phyloP scores from a whole-genome alignment of 2,329 filamentous ascomycete genomes.

The Monilinia aucupariae region DNA sequence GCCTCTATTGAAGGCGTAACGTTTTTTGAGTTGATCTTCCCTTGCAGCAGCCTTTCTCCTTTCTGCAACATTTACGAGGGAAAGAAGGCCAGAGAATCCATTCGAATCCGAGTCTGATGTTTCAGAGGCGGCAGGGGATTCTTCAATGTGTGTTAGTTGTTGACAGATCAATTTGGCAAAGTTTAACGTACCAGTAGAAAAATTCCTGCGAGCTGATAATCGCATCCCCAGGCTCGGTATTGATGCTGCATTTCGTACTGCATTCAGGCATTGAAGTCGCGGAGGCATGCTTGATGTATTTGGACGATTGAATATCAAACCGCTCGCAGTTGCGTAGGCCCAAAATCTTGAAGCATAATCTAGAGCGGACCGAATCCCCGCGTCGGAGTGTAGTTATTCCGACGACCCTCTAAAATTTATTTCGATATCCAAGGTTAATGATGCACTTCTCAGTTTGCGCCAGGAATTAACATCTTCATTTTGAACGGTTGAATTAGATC shows the following conservation, averaged over 20 bases:
- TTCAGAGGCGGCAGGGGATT: neutral
- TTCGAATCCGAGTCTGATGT: neutral
- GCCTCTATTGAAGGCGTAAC: too few relatives aligned
- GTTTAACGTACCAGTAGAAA: constrained; percentile 26
- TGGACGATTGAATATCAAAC: constrained; percentile 8
- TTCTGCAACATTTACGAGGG: neutral
- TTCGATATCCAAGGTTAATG: neutral
- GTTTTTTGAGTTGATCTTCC: neutral
- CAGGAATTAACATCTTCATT: neutral
- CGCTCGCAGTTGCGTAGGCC: neutral
- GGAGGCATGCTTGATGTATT: constrained; percentile 26
- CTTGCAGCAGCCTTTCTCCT: neutral
- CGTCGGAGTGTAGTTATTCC: constrained; percentile 2
- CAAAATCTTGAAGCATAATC: constrained; percentile 7
- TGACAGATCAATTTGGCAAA: neutral
- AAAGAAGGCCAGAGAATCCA: neutral
- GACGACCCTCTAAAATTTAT: constrained; percentile 8
- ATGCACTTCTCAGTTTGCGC: neutral
- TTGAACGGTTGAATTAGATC: neutral
- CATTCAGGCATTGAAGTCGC: constrained; percentile 33
- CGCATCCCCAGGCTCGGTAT: constrained; percentile 19
- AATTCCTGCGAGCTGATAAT: constrained; percentile 30
- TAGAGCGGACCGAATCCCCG: constrained; percentile 4
- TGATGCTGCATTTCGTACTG: constrained; percentile 15
- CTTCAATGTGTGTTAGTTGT: neutral